phyloP scores from a whole-genome alignment of 176 grass and related monocot species.

The Urochloa ruziziensis region DNA sequence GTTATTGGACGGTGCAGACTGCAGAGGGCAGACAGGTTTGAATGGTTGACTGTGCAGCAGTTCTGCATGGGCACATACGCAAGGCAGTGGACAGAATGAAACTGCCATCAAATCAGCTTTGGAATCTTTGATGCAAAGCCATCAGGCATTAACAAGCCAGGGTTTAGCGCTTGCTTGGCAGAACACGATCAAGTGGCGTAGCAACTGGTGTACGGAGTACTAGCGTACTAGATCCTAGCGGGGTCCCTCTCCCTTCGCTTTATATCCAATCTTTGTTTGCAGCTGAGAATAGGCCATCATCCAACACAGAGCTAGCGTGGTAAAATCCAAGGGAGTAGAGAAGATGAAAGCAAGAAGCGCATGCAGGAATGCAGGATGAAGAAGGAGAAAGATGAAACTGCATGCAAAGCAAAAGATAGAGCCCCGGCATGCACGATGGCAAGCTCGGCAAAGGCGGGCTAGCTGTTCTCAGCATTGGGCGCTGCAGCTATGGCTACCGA shows the following conservation, averaged over 20 bases:
- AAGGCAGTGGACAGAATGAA: constrained; percentile 28
- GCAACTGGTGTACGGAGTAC: not conserved
- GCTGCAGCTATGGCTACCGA: constrained; percentile 5
- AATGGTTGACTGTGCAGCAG: constrained; percentile 26
- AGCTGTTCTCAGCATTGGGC: constrained; percentile 29
- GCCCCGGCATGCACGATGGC: not conserved
- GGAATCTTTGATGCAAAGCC: constrained; percentile 24
- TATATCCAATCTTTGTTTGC: constrained; percentile 37
- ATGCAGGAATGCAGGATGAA: too few species aligned
- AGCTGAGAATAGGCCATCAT: not conserved
- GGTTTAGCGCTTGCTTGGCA: not conserved
- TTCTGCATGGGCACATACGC: constrained; percentile 8
- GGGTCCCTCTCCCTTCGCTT: not conserved
- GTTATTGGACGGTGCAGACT: not conserved
- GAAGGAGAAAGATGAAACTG: not conserved
- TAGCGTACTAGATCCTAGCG: not conserved
- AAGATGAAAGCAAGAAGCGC: not conserved
- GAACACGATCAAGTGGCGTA: constrained; percentile 27
- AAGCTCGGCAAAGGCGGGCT: constrained; percentile 9
- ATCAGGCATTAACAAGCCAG: not conserved
- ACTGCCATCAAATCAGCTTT: constrained; percentile 36
- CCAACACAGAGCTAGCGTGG: not conserved
- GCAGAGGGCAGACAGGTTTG: constrained; percentile 1
- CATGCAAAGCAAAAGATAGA: constrained; percentile 37
- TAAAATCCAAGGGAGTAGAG: constrained; percentile 26